Conservation (phyloP, 257 asterid species). For the Ballota nigra region DNA sequence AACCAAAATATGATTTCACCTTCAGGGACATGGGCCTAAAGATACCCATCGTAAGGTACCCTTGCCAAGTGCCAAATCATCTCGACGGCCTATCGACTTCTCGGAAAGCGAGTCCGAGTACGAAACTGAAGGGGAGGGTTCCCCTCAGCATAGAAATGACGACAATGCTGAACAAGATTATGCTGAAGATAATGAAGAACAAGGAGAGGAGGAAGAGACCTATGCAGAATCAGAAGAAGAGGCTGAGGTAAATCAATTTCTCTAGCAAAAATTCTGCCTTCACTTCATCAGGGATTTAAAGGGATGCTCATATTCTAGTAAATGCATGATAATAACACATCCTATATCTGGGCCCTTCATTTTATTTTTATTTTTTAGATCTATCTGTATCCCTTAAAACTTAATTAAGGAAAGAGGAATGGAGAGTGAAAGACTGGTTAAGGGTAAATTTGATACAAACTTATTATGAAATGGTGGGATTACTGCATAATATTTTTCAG, state of each 20-base stretch:
- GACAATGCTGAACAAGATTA: conserved; percentile 67
- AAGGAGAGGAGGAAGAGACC: conserved; percentile 64
- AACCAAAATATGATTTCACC: conserved; percentile 16
- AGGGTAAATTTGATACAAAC: too few relatives aligned
- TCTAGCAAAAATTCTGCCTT: not conserved
- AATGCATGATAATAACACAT: too few relatives aligned
- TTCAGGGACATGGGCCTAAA: conserved; percentile 55
- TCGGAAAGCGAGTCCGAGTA: conserved; percentile 94
- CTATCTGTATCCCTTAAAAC: too few relatives aligned
- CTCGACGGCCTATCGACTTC: conserved; percentile 70
- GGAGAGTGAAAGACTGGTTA: too few relatives aligned
- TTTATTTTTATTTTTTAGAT: too few relatives aligned
- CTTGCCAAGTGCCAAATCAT: conserved; percentile 49
- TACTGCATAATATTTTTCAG: not conserved
- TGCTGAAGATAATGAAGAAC: conserved; percentile 77
- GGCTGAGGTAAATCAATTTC: conserved; percentile 60
- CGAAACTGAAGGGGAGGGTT: conserved; percentile 85
- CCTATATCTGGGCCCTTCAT: too few relatives aligned
- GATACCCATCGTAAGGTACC: conserved; percentile 59
- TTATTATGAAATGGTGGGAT: too few relatives aligned
- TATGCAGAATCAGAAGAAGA: conserved; percentile 88
- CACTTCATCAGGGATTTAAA: not conserved
- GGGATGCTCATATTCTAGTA: not conserved
- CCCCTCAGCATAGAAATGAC: conserved; percentile 46
- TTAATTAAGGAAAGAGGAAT: too few relatives aligned